Percentiles rank a stretch among this genome's conserved stretches.
phyloP scores from a whole-genome alignment of 176 grass and related monocot species.

The Triticum dicoccoides region DNA sequence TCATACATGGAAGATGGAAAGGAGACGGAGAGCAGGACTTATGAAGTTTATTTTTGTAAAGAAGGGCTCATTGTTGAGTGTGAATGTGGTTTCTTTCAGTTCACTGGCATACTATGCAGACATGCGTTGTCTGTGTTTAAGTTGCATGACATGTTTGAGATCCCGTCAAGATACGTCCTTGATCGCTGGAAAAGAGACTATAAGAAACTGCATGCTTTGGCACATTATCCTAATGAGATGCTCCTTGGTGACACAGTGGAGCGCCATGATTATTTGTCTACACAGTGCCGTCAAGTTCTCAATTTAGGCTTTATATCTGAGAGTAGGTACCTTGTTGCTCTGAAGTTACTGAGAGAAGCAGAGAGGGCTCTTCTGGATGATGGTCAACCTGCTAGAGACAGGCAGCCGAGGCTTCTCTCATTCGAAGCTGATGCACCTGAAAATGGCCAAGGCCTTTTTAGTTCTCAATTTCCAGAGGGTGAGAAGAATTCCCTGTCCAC shows the following conservation, averaged over 20 bases:
- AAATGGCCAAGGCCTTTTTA: constrained; percentile 55
- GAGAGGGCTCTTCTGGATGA: constrained; percentile 76
- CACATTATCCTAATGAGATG: constrained; percentile 36
- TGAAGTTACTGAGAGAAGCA: constrained; percentile 77
- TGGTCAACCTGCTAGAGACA: constrained; percentile 51
- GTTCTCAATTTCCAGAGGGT: constrained; percentile 46
- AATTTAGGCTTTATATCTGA: constrained; percentile 87
- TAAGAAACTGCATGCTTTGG: constrained; percentile 60
- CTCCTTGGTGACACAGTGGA: constrained; percentile 38
- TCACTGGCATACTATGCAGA: constrained; percentile 86
- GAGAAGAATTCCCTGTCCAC: constrained; percentile 53
- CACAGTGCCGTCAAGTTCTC: constrained; percentile 46
- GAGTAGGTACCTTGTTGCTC: constrained; percentile 76
- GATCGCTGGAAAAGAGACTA: constrained; percentile 94
- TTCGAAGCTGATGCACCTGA: constrained; percentile 73
- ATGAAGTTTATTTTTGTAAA: constrained; percentile 74
- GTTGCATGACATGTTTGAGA: constrained; percentile 84
- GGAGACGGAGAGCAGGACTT: constrained; percentile 63
- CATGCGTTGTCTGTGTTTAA: constrained; percentile 89
- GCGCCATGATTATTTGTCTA: constrained; percentile 50
- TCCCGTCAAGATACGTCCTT: constrained; percentile 70
- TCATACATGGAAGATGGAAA: constrained; percentile 85
- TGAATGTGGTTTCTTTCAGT: constrained; percentile 81
- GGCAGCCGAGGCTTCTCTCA: constrained; percentile 64
- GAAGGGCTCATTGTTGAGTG: constrained; percentile 59